Evolutionary conservation across 179 eudicot species (phyloP).

Genomic region (Camellia oleifera): DNA sequence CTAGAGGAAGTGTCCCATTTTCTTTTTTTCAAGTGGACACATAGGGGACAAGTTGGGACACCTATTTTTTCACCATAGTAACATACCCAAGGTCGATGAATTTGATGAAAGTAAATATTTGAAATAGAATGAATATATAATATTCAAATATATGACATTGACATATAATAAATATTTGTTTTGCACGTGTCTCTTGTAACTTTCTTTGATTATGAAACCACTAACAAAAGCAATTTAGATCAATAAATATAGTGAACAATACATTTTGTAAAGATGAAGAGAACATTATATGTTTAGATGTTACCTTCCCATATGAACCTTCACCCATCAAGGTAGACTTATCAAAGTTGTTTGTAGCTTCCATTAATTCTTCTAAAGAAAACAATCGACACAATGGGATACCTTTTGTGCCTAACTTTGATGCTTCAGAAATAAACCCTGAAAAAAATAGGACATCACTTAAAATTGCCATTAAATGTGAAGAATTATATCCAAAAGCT

Average conservation of each 20-base stretch:
- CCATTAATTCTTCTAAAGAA: slow-evolving; percentile 71
- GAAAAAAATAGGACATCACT: slow-evolving; percentile 19
- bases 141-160: too few relatives aligned
- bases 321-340: slow-evolving; percentile 60
- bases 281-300: not conserved
- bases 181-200: too few relatives aligned
- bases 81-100: too few relatives aligned
- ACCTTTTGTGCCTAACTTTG: slow-evolving; percentile 59
- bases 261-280: not conserved
- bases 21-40: too few relatives aligned
- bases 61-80: too few relatives aligned
- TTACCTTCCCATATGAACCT: slow-evolving; percentile 88
- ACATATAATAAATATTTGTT: too few relatives aligned
- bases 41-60: too few relatives aligned
- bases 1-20: too few relatives aligned
- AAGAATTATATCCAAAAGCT: too few relatives aligned
- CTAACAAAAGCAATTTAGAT: not conserved
- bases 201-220: not conserved
- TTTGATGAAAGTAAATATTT: too few relatives aligned
- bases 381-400: slow-evolving; percentile 58
- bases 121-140: too few relatives aligned
- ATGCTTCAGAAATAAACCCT: slow-evolving; percentile 66
- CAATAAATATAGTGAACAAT: not conserved
- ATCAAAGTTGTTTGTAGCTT: slow-evolving; percentile 77
- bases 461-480: not conserved